phyloP scores from a whole-genome alignment of 176 grass and related monocot genomes.

The Poa annua region DNA sequence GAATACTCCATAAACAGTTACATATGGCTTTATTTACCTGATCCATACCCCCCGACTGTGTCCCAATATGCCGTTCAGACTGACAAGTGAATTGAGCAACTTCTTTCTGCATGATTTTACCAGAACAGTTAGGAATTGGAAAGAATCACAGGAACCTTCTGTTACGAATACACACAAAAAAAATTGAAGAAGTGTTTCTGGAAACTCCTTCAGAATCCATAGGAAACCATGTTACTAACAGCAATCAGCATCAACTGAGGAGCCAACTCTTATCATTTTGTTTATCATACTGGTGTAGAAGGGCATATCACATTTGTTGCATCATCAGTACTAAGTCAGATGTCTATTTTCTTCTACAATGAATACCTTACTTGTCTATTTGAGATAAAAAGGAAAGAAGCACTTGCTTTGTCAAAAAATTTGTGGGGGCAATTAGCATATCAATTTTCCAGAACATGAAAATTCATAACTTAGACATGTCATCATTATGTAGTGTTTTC shows the following conservation, averaged over 20 bases:
- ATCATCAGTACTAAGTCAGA: background rate
- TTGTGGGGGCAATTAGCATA: background rate
- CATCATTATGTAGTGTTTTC: background rate
- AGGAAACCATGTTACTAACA: background rate
- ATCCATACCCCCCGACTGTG: slow-evolving; percentile 96
- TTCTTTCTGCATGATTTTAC: slow-evolving; percentile 85
- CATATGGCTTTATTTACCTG: slow-evolving; percentile 56
- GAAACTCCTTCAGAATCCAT: background rate
- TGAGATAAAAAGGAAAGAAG: background rate
- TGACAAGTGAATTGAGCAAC: slow-evolving; percentile 92
- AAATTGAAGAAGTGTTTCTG: background rate
- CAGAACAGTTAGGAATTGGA: slow-evolving; percentile 1
- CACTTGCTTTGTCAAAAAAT: background rate
- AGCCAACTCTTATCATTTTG: background rate
- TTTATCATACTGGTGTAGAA: background rate
- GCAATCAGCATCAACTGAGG: background rate
- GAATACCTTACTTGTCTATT: background rate
- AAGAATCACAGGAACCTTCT: background rate
- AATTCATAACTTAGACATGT: background rate
- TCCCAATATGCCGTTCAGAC: slow-evolving; percentile 90
- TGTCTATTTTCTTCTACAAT: background rate
- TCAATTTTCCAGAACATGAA: background rate
- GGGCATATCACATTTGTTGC: background rate
- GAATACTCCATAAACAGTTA: background rate
- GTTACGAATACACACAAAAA: background rate